Base-by-base conservation (phyloP, 495 filamentous ascomycete genomes). In the Penicillium psychrofluorescens region DNA sequence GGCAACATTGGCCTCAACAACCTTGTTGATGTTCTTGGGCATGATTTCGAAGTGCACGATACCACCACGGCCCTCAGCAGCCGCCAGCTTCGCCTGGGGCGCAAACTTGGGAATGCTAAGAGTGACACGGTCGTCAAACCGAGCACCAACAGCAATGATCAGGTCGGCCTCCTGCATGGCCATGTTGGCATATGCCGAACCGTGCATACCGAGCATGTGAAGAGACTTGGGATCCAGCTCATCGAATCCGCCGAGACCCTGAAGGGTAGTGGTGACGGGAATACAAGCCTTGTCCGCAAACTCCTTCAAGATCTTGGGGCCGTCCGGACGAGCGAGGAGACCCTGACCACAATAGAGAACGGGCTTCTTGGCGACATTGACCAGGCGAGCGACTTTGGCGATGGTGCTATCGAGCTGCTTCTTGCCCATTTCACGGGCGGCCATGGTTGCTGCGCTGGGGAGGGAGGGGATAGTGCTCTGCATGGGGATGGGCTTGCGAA, bases 171-270 rank as follows among this genome's bases (percentile, higher is more conserved):
- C 75, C 55, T 83, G 79, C 56, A 83, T 81, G 29, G 79, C 73
- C 63, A 80, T 68, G 66, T 83, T 82, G 53, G 79, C 79, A 48
- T 77, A 82, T 6, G 78, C 75, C 1, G 79, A 79, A 13, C 79
- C 79, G 61, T 83, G 77, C 75, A 80, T 83, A 44, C 79, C 79
- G 1, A 82, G 67, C 78, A 83, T 81, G 53, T 81, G 77, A 29
- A 82, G 65, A 39, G 78, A 67, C 61, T 77, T 76, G 12, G 72
- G 67, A 51, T 80, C 68, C 15, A 77, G 55, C 56, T 83, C 79
- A 44, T 82, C 78, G 38, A 75, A 81, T 29, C 63, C 75, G 39
- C 79, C 79, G 7, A 83, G 62, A 40, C 79, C 79, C 44, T 91
- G 88, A 5, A 83, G 67, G 12, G 79, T 81, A 22, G 79, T 83